These are phyloP conservation scores for Dactylis glomerata DNA, from an alignment of 176 grass and related monocot species.

Conservation along the genomic window DNA sequence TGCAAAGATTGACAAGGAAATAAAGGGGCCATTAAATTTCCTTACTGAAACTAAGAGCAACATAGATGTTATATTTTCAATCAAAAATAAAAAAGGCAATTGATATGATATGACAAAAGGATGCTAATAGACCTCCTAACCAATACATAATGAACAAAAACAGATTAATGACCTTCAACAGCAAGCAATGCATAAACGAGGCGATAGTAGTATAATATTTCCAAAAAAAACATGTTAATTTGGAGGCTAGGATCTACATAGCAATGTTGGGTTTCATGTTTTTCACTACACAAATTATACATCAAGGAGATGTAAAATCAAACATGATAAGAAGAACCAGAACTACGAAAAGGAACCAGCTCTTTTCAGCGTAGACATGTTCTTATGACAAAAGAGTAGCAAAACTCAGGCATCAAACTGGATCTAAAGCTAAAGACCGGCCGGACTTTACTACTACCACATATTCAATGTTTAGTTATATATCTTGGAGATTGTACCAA, in stretches of 20 bases:
- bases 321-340: background rate
- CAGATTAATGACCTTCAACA: background rate
- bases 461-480: too few relatives aligned
- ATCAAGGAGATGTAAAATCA: background rate
- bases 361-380: background rate
- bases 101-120: background rate
- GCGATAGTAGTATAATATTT: background rate
- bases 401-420: too few relatives aligned
- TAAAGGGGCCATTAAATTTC: background rate
- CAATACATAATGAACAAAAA: conserved; percentile 11
- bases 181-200: background rate
- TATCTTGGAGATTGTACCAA: background rate
- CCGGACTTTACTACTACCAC: too few relatives aligned
- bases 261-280: background rate
- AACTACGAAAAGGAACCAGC: background rate
- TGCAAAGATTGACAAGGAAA: background rate
- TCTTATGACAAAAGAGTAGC: too few relatives aligned
- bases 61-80: background rate
- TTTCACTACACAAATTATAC: background rate
- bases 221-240: background rate
- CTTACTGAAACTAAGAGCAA: background rate
- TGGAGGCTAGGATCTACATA: background rate
- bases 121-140: background rate
- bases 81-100: background rate
- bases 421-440: background rate